These are phyloP conservation scores for Colletotrichum scovillei DNA, from an alignment of 2,329 filamentous ascomycete genomes.

Conservation along the genomic window DNA sequence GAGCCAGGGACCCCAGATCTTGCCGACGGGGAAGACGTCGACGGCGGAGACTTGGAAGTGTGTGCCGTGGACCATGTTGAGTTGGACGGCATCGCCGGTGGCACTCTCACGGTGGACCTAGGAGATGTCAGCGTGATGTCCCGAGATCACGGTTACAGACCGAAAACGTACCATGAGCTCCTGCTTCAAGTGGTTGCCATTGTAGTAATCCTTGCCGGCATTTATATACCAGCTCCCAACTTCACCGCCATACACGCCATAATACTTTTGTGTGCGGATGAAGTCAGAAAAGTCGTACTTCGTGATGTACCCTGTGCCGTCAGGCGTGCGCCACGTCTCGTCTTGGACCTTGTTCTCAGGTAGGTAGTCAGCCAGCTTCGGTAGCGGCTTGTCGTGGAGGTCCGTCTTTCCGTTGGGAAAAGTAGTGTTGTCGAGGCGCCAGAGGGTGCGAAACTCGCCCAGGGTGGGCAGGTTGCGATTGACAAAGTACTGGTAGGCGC, in stretches of 20 bases:
- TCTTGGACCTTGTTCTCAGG: conserved; percentile 62
- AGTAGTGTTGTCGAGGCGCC: conserved; percentile 59
- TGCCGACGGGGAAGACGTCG: conserved; percentile 51
- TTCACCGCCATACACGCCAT: conserved; percentile 60
- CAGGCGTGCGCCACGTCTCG: conserved; percentile 59
- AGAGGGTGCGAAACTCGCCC: conserved; percentile 62
- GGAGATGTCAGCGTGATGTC: neutral
- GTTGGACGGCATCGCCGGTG: conserved; percentile 62
- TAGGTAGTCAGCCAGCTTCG: conserved; percentile 54
- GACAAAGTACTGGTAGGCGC: conserved; percentile 68
- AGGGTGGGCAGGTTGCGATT: conserved; percentile 59
- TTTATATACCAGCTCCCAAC: conserved; percentile 64
- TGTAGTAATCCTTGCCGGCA: conserved; percentile 62
- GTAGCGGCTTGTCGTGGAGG: conserved; percentile 56
- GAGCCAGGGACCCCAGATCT: conserved; percentile 57
- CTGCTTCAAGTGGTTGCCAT: conserved; percentile 64
- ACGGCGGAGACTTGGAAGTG: conserved; percentile 53
- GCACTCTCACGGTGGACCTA: conserved; percentile 58
- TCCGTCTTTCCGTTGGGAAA: conserved; percentile 59
- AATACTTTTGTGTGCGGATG: conserved; percentile 53
- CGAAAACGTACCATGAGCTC: conserved; percentile 53
- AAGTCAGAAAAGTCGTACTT: conserved; percentile 57
- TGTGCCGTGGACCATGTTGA: conserved; percentile 67
- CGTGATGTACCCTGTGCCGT: conserved; percentile 54
- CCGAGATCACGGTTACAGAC: too few species aligned